A percentile compares a stretch with the other conserved stretches of the same genome.
Conservation (phyloP, 2,329 filamentous ascomycete species). For the Trichoderma cornu-damae region DNA sequence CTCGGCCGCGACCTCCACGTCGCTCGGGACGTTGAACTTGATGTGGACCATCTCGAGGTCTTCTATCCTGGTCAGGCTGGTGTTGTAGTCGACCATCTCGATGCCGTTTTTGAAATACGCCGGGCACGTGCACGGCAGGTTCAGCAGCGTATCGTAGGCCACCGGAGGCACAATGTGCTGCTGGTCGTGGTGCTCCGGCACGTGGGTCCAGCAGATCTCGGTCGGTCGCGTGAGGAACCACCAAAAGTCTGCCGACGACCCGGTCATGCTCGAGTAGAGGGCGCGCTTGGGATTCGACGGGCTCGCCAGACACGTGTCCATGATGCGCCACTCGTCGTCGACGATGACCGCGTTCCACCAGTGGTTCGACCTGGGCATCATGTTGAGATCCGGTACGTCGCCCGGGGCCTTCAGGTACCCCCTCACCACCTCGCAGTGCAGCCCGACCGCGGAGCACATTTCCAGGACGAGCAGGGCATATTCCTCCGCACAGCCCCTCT, state of each 20-base stretch:
- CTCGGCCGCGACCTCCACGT: conserved; percentile 88
- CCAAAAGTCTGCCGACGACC: conserved; percentile 72
- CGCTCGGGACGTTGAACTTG: conserved; percentile 78
- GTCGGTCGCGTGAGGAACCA: conserved; percentile 89
- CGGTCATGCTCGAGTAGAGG: conserved; percentile 68
- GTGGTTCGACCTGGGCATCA: conserved; percentile 84
- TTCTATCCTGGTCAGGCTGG: conserved; percentile 76
- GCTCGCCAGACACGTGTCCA: conserved; percentile 88
- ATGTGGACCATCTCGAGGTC: conserved; percentile 91
- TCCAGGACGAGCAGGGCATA: conserved; percentile 83
- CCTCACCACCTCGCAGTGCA: conserved; percentile 79
- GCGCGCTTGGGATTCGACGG: conserved; percentile 80
- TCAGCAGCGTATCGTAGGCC: conserved; percentile 76
- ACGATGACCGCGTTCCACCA: conserved; percentile 96
- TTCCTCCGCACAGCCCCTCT: conserved; percentile 80
- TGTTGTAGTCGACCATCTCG: conserved; percentile 85
- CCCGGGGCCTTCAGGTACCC: conserved; percentile 90
- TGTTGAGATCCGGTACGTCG: conserved; percentile 73
- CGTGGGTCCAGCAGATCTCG: conserved; percentile 92
- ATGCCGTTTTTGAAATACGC: conserved; percentile 79
- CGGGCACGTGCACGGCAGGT: conserved; percentile 79
- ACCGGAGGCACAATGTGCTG: conserved; percentile 91
- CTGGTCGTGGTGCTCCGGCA: conserved; percentile 79
- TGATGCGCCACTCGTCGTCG: conserved; percentile 92
- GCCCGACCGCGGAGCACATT: conserved; percentile 86